Base-by-base conservation (phyloP, 805 yeast species). In the Yamadazyma paraphyllophila region DNA sequence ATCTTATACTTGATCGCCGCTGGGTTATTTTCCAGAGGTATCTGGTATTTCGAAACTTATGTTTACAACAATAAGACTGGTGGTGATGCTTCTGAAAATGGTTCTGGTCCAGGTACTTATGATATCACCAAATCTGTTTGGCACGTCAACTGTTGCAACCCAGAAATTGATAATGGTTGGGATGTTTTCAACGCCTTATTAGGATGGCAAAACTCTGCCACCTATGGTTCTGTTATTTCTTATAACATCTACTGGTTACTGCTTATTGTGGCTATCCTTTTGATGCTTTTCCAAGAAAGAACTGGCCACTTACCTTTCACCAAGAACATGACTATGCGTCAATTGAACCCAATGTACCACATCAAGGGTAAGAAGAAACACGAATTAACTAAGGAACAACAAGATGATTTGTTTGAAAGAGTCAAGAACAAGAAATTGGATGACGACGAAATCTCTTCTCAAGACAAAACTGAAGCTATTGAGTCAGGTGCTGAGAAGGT, bases 61-160 rank as follows among this genome's bases (percentile, higher is more conserved):
- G 62, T 60, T 17, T 92, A 77, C 74, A 76, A 79, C 65, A 55
- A 71, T 49, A 60, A 73, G 43, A 81, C 95, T 30, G 98, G 98
- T 63, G 96, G 97, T 71, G 97, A 92, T 71, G 96, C 95, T 20
- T 78, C 96, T 32, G 98, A 92, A 68, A 71, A 76, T 57, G 98
- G 98, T 58, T 76, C 83, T 44, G 99, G 99, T 56, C 92, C 96
- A 36, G 99, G 99, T 62, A 85, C 97, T 20, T 92, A 92, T 69
- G 83, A 92, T 67, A 80, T 92, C 59, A 59, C 74, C 41, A 78
- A 77, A 59, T 69, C 86, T 11, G 97, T 92, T 24, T 92, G 96
- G 91, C 99, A 92, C 71, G 95, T 92, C 50, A 90, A 92, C 77
- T 92, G 97, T 73, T 92, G 98, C 74, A 90, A 90, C 69, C 97